A percentile compares a stretch with the other conserved stretches of the same genome.
These are phyloP conservation scores for Zygoascus bituminiphila DNA, from an alignment of 805 yeast genomes.

Conservation along the genomic window DNA sequence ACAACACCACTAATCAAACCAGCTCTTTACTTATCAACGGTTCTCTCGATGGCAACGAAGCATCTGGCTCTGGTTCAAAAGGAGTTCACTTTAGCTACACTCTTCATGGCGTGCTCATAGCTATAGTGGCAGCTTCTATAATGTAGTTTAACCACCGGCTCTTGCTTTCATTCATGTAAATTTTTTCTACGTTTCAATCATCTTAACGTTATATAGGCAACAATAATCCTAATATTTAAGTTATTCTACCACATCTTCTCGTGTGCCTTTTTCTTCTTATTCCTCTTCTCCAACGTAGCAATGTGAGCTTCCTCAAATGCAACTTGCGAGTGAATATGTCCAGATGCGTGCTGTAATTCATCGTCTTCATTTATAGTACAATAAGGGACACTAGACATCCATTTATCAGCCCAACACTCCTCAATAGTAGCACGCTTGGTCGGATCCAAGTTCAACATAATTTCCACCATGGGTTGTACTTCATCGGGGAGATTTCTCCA, in stretches of 20 bases:
- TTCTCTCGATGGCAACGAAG: constrained; percentile 12
- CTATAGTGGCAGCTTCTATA: background rate
- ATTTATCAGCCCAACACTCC: constrained; percentile 49
- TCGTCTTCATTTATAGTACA: constrained; percentile 42
- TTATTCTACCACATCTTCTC: constrained; percentile 31
- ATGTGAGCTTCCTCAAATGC: constrained; percentile 94
- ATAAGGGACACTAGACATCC: constrained; percentile 53
- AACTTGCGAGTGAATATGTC: constrained; percentile 79
- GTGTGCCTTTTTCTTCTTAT: constrained; percentile 44
- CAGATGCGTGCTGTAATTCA: constrained; percentile 35
- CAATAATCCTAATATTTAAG: background rate
- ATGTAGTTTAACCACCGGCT: too few species aligned
- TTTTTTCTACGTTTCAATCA: background rate
- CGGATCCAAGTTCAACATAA: constrained; percentile 65
- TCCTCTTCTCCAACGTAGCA: constrained; percentile 79
- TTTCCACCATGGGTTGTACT: constrained; percentile 50
- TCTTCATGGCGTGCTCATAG: background rate
- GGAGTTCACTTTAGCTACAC: background rate
- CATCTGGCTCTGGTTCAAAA: background rate
- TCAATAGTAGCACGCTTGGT: constrained; percentile 48
- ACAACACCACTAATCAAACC: constrained; percentile 5
- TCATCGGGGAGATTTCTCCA: constrained; percentile 62
- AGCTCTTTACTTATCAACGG: constrained; percentile 12
- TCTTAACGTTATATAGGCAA: background rate
- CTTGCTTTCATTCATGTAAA: too few species aligned